phyloP scores from a whole-genome alignment of 2,329 filamentous ascomycete species.

The Neofusicoccum sp. region DNA sequence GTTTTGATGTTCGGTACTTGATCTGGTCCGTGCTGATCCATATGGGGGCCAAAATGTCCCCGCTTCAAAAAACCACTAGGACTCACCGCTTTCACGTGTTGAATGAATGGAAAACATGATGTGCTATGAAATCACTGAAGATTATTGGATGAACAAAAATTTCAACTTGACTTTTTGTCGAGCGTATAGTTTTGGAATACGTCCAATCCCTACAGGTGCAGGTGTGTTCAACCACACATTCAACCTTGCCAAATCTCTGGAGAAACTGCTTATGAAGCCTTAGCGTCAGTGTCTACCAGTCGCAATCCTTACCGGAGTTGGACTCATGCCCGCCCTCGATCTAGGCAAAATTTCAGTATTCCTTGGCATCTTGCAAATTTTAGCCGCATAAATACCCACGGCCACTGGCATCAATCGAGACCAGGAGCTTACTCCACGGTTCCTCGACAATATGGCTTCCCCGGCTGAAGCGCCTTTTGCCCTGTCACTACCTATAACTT shows the following conservation, averaged over 20 bases:
- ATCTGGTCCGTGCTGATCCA: background rate
- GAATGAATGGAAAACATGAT: background rate
- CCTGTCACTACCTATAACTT: constrained; percentile 4
- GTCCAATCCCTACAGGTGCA: background rate
- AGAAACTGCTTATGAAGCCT: background rate
- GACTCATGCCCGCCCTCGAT: background rate
- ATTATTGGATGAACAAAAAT: background rate
- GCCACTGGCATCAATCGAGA: background rate
- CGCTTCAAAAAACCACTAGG: background rate
- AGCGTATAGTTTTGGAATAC: background rate
- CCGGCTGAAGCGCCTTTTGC: background rate
- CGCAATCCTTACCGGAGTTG: background rate
- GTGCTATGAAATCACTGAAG: background rate
- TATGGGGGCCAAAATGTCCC: constrained; percentile 1
- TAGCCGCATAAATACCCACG: background rate
- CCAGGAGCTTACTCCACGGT: background rate
- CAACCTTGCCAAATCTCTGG: background rate
- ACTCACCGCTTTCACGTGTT: background rate
- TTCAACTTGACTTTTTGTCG: background rate
- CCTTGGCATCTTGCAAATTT: background rate
- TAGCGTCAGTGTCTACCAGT: background rate
- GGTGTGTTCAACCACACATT: background rate
- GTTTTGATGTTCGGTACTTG: background rate
- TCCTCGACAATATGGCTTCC: background rate
- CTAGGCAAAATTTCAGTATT: background rate